Percentiles rank a stretch among this genome's conserved stretches.
These are phyloP conservation scores for Mycosarcoma mackinlayi DNA, from an alignment of 1,284 basidiomycete genomes.

Conservation along the genomic window DNA sequence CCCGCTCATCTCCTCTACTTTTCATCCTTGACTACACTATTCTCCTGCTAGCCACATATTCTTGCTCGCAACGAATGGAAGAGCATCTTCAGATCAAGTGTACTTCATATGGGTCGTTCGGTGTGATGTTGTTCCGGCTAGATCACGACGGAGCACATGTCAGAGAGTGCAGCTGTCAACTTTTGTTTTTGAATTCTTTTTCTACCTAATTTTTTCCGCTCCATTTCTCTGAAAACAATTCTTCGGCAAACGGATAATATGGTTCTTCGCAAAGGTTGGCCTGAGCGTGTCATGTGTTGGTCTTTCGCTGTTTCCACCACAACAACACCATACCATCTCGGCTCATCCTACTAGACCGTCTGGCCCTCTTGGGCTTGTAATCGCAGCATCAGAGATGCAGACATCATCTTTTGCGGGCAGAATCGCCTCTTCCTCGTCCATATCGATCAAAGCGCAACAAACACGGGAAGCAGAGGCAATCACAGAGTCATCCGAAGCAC, in stretches of 20 bases:
- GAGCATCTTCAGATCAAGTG: no score
- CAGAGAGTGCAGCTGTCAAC: background rate
- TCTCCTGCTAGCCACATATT: no score
- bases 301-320: background rate
- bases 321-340: conserved; percentile 12
- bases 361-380: no score
- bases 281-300: conserved; percentile 15
- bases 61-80: no score
- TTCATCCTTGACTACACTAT: no score
- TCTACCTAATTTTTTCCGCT: no score
- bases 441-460: background rate
- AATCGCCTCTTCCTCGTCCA: background rate
- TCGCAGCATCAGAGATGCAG: no score
- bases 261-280: conserved; percentile 10
- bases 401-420: no score
- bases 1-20: no score
- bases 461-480: background rate
- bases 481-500: background rate
- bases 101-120: no score
- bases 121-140: no score
- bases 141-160: no score
- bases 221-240: background rate
- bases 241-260: background rate
- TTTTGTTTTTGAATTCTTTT: background rate
- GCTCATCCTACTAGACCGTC: background rate